phyloP scores from a whole-genome alignment of 345 rosid species.

The Adansonia digitata region DNA sequence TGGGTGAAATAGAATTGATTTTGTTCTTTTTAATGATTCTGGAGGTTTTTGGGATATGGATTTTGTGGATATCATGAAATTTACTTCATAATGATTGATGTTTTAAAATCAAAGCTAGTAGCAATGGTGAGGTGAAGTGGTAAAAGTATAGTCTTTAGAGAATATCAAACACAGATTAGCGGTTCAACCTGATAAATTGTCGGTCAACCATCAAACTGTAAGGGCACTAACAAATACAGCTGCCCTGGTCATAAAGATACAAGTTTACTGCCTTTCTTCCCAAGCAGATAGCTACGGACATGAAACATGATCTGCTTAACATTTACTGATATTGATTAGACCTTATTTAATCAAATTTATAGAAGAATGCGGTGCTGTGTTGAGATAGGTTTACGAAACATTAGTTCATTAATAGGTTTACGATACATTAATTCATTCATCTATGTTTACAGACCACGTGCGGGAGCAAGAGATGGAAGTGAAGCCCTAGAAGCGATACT shows the following conservation, averaged over 20 bases:
- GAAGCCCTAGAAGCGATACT: conserved; percentile 94
- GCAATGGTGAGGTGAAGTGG: neutral
- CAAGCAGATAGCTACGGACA: neutral
- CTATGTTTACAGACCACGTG: conserved; percentile 46
- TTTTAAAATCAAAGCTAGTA: neutral
- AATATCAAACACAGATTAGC: neutral
- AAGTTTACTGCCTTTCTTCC: neutral
- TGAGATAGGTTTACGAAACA: neutral
- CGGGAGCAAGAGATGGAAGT: conserved; percentile 93
- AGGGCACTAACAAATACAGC: neutral
- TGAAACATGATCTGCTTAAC: neutral
- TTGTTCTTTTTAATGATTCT: neutral
- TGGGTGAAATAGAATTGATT: neutral
- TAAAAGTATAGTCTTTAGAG: neutral
- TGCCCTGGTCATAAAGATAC: neutral
- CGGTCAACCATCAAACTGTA: neutral
- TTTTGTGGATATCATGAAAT: neutral
- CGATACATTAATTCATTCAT: neutral
- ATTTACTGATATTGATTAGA: neutral
- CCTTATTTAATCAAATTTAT: neutral
- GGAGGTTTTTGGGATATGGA: neutral
- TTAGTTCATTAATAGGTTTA: neutral
- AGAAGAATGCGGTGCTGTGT: neutral
- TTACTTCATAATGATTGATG: neutral
- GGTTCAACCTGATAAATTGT: neutral